phyloP scores from a whole-genome alignment of 2,329 filamentous ascomycete genomes.

The Epichloe glyceriae region DNA sequence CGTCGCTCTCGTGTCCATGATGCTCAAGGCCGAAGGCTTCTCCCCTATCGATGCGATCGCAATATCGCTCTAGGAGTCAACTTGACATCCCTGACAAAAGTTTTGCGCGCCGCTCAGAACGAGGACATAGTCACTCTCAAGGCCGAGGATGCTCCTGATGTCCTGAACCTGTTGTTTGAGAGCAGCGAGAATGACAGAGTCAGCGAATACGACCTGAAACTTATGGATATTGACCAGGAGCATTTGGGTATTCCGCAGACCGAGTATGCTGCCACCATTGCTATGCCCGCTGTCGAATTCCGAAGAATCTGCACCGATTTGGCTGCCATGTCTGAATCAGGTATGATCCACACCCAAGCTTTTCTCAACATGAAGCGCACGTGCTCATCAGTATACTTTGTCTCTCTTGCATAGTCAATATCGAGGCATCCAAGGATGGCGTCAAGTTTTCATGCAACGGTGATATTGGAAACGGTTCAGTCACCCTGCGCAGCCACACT shows the following conservation, averaged over 20 bases:
- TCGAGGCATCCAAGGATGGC: slow-evolving; percentile 93
- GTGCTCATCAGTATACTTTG: neutral
- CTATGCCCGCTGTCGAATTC: slow-evolving; percentile 83
- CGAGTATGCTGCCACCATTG: slow-evolving; percentile 87
- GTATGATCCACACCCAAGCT: slow-evolving; percentile 33
- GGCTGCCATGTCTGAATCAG: slow-evolving; percentile 85
- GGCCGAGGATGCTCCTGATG: slow-evolving; percentile 92
- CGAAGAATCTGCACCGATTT: slow-evolving; percentile 90
- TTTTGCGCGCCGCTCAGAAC: slow-evolving; percentile 84
- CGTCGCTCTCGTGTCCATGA: slow-evolving; percentile 97
- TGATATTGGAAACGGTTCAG: slow-evolving; percentile 90
- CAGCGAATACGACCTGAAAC: slow-evolving; percentile 98
- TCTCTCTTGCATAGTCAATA: slow-evolving; percentile 50
- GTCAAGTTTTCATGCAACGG: slow-evolving; percentile 89
- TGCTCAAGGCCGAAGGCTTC: slow-evolving; percentile 92
- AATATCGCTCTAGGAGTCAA: slow-evolving; percentile 98
- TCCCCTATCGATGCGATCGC: slow-evolving; percentile 91
- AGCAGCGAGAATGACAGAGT: slow-evolving; percentile 76
- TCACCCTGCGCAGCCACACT: slow-evolving; percentile 79
- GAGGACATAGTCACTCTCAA: slow-evolving; percentile 94
- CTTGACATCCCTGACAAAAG: slow-evolving; percentile 90
- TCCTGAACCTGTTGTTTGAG: slow-evolving; percentile 92
- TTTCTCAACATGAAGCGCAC: neutral
- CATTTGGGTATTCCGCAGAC: slow-evolving; percentile 97
- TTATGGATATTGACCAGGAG: slow-evolving; percentile 99